phyloP scores from a whole-genome alignment of 192 early-diverging fungal species.

The Rhizoclosmatium globosum region DNA sequence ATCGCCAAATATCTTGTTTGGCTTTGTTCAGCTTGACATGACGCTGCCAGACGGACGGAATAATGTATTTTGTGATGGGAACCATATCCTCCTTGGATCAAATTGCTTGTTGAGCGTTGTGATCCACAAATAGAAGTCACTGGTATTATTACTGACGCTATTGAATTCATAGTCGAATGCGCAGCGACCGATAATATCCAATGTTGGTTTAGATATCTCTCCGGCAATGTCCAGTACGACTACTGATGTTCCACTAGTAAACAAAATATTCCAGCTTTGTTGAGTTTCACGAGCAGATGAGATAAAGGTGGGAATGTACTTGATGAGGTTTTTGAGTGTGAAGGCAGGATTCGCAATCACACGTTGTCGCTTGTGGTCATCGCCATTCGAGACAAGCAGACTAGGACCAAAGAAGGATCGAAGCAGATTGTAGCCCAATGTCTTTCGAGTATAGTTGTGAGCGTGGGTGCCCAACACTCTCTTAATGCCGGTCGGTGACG shows the following conservation, averaged over 20 bases:
- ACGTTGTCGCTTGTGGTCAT: slow-evolving; percentile 28
- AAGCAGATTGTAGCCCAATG: not conserved
- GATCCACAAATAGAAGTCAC: not conserved
- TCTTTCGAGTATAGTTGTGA: not conserved
- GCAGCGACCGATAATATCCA: slow-evolving; percentile 31
- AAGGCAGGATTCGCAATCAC: slow-evolving; percentile 28
- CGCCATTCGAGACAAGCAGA: slow-evolving; percentile 6
- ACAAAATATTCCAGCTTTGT: not conserved
- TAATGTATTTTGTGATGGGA: not conserved
- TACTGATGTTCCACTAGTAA: too few relatives aligned
- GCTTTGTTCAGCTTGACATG: too few relatives aligned
- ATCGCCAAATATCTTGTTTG: too few relatives aligned
- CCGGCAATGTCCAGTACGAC: not conserved
- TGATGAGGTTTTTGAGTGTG: slow-evolving; percentile 12
- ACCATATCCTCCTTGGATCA: too few relatives aligned
- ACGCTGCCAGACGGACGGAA: too few relatives aligned
- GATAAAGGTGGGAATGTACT: slow-evolving; percentile 7
- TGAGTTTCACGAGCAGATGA: not conserved
- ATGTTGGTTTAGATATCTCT: slow-evolving; percentile 33
- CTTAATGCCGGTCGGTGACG: slow-evolving; percentile 9
- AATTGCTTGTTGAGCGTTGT: too few relatives aligned
- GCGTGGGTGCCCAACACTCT: slow-evolving; percentile 20
- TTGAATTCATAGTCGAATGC: slow-evolving; percentile 30
- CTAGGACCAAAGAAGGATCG: slow-evolving; percentile 4
- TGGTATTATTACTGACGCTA: not conserved